Conservation (phyloP, 2,329 filamentous ascomycete species). For the Chaetoscypha palmicola region DNA sequence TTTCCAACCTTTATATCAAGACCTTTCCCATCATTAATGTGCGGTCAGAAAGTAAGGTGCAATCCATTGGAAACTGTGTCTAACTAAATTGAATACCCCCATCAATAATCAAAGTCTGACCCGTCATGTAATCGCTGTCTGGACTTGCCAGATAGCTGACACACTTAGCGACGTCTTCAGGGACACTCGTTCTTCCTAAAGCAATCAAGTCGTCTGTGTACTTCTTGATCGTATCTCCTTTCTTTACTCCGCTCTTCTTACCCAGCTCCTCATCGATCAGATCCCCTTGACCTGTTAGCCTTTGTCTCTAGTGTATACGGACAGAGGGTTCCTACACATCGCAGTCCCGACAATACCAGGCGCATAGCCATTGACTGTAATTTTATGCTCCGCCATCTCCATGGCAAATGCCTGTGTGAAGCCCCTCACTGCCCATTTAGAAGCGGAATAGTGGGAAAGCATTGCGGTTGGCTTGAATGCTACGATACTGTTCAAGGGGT, state of each 20-base stretch:
- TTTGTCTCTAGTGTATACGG: too few relatives aligned
- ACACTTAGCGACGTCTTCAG: constrained; percentile 55
- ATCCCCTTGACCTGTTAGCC: too few relatives aligned
- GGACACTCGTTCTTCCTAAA: constrained; percentile 49
- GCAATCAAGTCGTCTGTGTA: constrained; percentile 48
- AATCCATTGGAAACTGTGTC: too few relatives aligned
- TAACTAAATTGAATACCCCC: constrained; percentile 40
- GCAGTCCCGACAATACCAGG: constrained; percentile 58
- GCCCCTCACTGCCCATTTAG: constrained; percentile 61
- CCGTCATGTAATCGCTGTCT: constrained; percentile 59
- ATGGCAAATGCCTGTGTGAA: constrained; percentile 60
- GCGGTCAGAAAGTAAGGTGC: too few relatives aligned
- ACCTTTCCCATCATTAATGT: too few relatives aligned
- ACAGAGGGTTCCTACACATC: too few relatives aligned
- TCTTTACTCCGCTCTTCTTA: constrained; percentile 41
- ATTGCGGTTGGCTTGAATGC: constrained; percentile 53
- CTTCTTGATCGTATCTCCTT: constrained; percentile 49
- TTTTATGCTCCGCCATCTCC: constrained; percentile 57
- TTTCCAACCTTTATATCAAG: too few relatives aligned
- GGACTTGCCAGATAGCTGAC: constrained; percentile 54
- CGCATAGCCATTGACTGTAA: constrained; percentile 62
- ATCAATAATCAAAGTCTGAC: constrained; percentile 55
- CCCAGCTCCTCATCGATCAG: constrained; percentile 55
- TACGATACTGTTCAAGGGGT: constrained; percentile 38
- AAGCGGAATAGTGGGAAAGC: constrained; percentile 56